Base-by-base conservation (phyloP, 805 yeast species). In the Jamesozyma jinghongensis region DNA sequence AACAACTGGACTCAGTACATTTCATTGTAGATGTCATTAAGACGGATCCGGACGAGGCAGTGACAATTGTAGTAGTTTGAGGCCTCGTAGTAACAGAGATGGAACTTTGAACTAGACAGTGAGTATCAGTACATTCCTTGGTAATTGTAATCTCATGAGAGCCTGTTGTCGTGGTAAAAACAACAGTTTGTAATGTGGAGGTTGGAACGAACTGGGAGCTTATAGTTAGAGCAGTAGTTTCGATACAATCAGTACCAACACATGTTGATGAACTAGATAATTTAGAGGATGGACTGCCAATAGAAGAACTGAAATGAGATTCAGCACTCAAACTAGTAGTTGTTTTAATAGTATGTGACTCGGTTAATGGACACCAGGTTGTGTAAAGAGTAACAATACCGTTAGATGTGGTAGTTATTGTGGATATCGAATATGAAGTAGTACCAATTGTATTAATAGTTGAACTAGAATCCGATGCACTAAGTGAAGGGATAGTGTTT, bases 341-440 rank as follows among this genome's bases (percentile, higher is more conserved):
- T 11, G 8, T 32, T 6, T 8, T 6, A 14, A 14, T 6, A 7
- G 34, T 12, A 4, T 5, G 3, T 18, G 35, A 32, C 25, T 27
- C 40, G 28, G 59, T 51, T 28, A 57, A 42, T 30, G 71, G 71
- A 46, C 70, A 66, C 55, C 64, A 66, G 5, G 71, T 66, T 13
- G 70, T 65, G 59, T 62, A 72, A 16, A 53, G 53, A 12, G 70
- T 71, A 34, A 38, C 57, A 3, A 45, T 43, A 13, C 69, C 63
- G 17, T 43, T 42, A 12, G 42, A 38, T 4, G 63, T 54, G 4
- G 55, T 50, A 5, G 66, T 59, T 14, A 59, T 52, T 35, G 67
- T 57, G 25, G 66, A 57, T 13, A 58, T 14, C 6, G 17, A 19
- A 5, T 16, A 31, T 7, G 34, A 18, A 31, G 34, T 17, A 6